Evolutionary conservation across 2,329 filamentous ascomycete genomes (phyloP), one percentile per base, ranked within the genome.

Genomic region (Trichoderma atroviride): DNA sequence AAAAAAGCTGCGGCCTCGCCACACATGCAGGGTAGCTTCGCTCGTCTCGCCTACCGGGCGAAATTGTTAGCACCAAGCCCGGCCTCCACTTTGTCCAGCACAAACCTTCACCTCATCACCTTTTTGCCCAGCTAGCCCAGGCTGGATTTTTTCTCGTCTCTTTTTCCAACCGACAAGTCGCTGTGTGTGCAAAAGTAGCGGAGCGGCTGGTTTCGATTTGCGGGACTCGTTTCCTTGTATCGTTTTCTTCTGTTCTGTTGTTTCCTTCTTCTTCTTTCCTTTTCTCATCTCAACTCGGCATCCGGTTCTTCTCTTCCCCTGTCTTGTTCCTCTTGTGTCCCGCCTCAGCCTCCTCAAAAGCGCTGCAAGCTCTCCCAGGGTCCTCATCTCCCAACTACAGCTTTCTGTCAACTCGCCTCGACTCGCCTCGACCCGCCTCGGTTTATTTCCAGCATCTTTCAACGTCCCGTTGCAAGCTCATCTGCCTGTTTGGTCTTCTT

Each of bases 191-290:
- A 63, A 53, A 62, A 19, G 58, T 67, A 71, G 69, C 70, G 67
- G 65, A 73, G 72, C 69, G 70, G 70, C 70, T 72, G 63, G 70
- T 72, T 74, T 73, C 73, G 69, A 74, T 73, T 73, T 73, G 68
- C 53, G 61, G 72, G 72, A 73, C 70, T 71, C 71, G 73, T 68
- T 73, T 72, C 72, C 74, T 68, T 71, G 70, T 74, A 71, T 71
- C 71, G 68, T 73, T 71, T 74, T 67, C 70, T 74, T 71, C 70
- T 74, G 72, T 72, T 61, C 59, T 72, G 61, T 65, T 52, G 64
- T 74, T 70, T 56, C 60, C 55, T 70, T 66, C 63, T 72, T 68
- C 69, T 69, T 71, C 27, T 27, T 27, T 72, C 69, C 62, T 33
- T 71, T 68, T 70, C 72, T 68, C 58, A 9, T 70, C 72, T 68